Base-by-base conservation (phyloP, 2,329 filamentous ascomycete genomes). In the Exophiala oligosperma region DNA sequence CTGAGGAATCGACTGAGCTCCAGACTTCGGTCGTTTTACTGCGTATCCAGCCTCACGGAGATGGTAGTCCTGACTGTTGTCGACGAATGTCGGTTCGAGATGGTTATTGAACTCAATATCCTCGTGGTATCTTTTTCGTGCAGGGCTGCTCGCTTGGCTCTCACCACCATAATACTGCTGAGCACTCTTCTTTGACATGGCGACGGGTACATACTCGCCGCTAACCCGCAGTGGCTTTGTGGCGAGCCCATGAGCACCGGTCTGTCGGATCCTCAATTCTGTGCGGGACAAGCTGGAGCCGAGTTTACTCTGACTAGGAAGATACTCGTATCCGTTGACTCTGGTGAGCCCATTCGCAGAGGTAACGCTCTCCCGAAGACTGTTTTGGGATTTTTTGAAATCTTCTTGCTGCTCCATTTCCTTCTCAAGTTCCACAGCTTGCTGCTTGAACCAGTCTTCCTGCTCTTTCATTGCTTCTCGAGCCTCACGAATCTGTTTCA, bases 231-330 rank as follows among this genome's bases (percentile, higher is more conserved):
- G 58, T 2, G 74, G 72, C 56, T 74, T 75, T 37, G 72, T 75
- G 4, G 76, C 76, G 49, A 78, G 61, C 0, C 76, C 76, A 28
- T 60, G 57, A 41, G 73, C 76, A 11, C 76, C 76, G 4, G 76
- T 78, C 44, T 68, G 57, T 38, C 76, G 68, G 32, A 78, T 75
- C 29, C 76, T 68, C 62, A 74, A 69, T 58, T 78, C 76, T 0
- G 75, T 76, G 17, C 76, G 71, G 46, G 76, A 77, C 54, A 78
- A 63, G 7, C 70, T 74, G 4, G 74, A 66, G 9, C 74, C 75
- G 24, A 73, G 65, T 14, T 72, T 69, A 1, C 67, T 70, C 40
- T 72, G 69, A 11, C 41, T 73, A 56, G 76, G 69, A 1, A 74
- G 72, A 50, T 77, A 72, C 49, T 76, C 69, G 56, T 75, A 74